Conservation (phyloP, 1,284 basidiomycete species). For the Porogramme epimiltina region DNA sequence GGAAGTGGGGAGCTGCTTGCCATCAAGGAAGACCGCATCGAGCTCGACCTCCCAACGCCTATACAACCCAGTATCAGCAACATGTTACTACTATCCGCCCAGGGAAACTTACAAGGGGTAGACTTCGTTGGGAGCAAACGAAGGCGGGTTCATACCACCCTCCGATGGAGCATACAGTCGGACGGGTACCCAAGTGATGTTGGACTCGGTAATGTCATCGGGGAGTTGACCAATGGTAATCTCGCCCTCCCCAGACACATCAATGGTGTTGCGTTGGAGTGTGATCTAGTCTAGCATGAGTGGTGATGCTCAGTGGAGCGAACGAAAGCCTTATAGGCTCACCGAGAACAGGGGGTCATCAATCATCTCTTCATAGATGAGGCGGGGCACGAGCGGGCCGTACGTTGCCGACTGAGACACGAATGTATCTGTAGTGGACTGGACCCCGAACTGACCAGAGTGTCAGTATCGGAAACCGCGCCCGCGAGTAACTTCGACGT, state of each 20-base stretch:
- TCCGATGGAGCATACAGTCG: conserved; percentile 38
- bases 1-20: conserved; percentile 46
- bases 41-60: conserved; percentile 63
- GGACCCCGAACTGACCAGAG: conserved; percentile 26
- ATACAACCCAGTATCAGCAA: background rate
- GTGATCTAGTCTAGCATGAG: conserved; percentile 28
- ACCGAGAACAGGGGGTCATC: conserved; percentile 48
- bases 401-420: conserved; percentile 38
- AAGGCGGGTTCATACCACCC: conserved; percentile 38
- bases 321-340: conserved; percentile 6
- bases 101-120: conserved; percentile 34
- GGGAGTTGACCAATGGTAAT: conserved; percentile 45
- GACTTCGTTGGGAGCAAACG: conserved; percentile 37
- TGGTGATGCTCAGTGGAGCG: background rate
- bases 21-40: conserved; percentile 59
- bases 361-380: conserved; percentile 43
- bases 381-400: conserved; percentile 50
- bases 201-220: conserved; percentile 37
- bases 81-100: background rate
- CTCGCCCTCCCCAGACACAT: conserved; percentile 38
- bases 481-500: background rate
- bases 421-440: conserved; percentile 41
- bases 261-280: conserved; percentile 42
- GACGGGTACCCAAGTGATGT: conserved; percentile 46
- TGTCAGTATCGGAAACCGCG: background rate